Evolutionary conservation across 371 early-diverging fungal genomes (phyloP).

Genomic region (Mortierella sp.): DNA sequence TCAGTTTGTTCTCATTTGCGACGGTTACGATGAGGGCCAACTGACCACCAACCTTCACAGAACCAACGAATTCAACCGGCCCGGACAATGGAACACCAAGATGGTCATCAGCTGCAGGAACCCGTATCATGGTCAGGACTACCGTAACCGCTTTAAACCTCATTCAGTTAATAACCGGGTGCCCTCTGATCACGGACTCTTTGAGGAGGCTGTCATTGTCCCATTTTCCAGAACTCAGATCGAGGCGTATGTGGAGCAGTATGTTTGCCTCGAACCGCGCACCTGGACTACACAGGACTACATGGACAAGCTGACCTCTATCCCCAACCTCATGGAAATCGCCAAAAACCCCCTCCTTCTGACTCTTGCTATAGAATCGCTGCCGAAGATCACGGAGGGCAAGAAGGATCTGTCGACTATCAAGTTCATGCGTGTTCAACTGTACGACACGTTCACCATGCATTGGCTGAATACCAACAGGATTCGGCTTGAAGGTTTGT

Average conservation of each 20-base stretch:
- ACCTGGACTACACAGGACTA: background rate
- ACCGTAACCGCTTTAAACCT: background rate
- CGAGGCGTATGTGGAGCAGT: conserved; percentile 10
- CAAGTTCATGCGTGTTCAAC: background rate
- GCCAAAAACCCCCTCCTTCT: background rate
- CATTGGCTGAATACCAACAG: background rate
- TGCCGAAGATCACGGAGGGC: background rate
- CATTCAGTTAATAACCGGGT: too few relatives aligned
- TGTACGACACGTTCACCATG: background rate
- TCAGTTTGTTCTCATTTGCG: conserved; percentile 11
- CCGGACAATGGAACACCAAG: background rate
- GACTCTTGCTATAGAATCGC: too few relatives aligned
- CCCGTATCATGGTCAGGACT: background rate
- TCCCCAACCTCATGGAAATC: background rate
- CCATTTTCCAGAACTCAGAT: conserved; percentile 16
- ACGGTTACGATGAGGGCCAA: conserved; percentile 11
- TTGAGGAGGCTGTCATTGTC: background rate
- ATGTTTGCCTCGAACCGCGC: background rate
- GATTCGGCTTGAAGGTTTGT: background rate
- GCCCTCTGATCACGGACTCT: background rate
- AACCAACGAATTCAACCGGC: background rate
- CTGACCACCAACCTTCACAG: background rate
- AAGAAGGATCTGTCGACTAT: background rate
- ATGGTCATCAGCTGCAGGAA: conserved; percentile 16
- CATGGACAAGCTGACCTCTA: background rate